phyloP scores from a whole-genome alignment of 1,139 yeast genomes.

The Pichia sp. region DNA sequence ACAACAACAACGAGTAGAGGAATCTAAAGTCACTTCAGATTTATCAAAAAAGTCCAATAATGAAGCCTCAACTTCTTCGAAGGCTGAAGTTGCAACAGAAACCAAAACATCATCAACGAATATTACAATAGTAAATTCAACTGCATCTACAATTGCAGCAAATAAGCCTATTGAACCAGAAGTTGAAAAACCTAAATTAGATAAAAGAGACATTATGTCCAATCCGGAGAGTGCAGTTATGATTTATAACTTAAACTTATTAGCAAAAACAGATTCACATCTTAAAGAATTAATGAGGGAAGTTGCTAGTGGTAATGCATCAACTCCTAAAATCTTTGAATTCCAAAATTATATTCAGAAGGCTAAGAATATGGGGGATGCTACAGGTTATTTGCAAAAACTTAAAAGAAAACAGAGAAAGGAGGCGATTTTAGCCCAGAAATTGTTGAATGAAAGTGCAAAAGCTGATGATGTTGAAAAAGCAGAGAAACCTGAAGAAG shows the following conservation, averaged over 20 bases:
- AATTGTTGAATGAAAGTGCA: no score
- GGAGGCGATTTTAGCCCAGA: no score
- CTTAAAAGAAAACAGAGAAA: conserved; percentile 13
- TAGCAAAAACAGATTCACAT: conserved; percentile 68
- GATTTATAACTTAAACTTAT: conserved; percentile 74
- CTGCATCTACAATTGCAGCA: no score
- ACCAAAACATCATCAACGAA: no score
- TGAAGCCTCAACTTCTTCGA: no score
- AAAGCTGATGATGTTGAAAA: conserved; percentile 7
- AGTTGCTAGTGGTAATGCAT: conserved; percentile 78
- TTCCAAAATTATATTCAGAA: conserved; percentile 75
- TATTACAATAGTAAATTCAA: no score
- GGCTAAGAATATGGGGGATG: conserved; percentile 71
- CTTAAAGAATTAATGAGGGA: conserved; percentile 68
- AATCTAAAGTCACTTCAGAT: no score
- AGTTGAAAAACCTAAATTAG: background rate
- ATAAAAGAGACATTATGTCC: conserved; percentile 38
- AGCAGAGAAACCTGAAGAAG: conserved; percentile 9
- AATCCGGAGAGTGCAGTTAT: conserved; percentile 67
- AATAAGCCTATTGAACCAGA: no score
- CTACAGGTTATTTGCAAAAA: conserved; percentile 22
- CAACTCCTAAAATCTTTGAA: conserved; percentile 60
- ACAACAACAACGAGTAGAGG: no score
- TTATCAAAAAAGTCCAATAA: no score
- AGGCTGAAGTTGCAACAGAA: no score